Conservation (phyloP, 345 rosid species). For the Salix suchowensis region DNA sequence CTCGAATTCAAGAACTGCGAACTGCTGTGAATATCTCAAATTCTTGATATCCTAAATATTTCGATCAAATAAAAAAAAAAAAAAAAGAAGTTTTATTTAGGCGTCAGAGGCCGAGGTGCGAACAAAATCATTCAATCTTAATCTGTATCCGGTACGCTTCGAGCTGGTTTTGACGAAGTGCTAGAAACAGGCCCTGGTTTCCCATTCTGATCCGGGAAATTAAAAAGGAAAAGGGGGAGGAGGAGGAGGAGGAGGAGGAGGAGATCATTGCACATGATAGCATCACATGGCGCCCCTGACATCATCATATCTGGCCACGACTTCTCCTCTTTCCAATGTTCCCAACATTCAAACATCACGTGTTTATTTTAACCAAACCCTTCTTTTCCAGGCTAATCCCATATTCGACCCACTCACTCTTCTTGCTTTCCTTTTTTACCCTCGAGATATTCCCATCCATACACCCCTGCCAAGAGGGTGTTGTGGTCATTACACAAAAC, state of each 20-base stretch:
- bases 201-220: not conserved
- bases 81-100: too few species aligned
- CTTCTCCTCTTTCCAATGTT: constrained; percentile 59
- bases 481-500: not conserved
- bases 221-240: not conserved
- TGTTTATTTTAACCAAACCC: constrained; percentile 18
- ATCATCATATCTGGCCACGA: constrained; percentile 73
- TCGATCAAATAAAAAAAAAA: too few species aligned
- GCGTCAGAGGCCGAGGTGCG: too few species aligned
- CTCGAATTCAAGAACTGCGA: rapidly evolving
- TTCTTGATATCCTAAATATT: too few species aligned
- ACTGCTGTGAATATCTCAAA: too few species aligned
- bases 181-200: not conserved
- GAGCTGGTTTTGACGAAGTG: too few species aligned
- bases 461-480: not conserved
- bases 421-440: not conserved
- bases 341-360: constrained; percentile 71
- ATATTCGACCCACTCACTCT: not conserved
- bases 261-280: constrained; percentile 28
- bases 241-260: not conserved
- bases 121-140: too few species aligned
- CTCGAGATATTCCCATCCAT: not conserved
- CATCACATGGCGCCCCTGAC: constrained; percentile 56
- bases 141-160: too few species aligned
- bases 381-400: constrained; percentile 1